A percentile compares a stretch with the other conserved stretches of the same genome.
Conservation (phyloP, 2,329 filamentous ascomycete genomes). For the Zymoseptoria tritici region DNA sequence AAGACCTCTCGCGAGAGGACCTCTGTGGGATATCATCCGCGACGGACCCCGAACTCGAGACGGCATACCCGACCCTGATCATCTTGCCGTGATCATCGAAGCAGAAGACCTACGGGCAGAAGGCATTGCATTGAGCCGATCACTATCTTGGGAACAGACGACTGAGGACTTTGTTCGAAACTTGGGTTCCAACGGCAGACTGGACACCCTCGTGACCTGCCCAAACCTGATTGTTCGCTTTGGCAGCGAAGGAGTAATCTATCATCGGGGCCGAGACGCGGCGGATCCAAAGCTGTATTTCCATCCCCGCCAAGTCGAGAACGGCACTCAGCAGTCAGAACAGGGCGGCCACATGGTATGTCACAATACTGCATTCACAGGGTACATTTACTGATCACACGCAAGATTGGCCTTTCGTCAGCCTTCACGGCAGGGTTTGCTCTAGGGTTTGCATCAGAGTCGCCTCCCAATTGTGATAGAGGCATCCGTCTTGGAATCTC, state of each 20-base stretch:
- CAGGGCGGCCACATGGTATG: slow-evolving; percentile 13
- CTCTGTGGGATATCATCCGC: slow-evolving; percentile 28
- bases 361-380: not conserved
- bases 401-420: slow-evolving; percentile 23
- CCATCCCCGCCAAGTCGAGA: slow-evolving; percentile 23
- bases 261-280: slow-evolving; percentile 30
- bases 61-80: slow-evolving; percentile 26
- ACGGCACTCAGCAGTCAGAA: slow-evolving; percentile 2
- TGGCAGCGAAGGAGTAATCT: slow-evolving; percentile 27
- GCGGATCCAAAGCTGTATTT: slow-evolving; percentile 29
- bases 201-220: slow-evolving; percentile 30
- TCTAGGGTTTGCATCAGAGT: slow-evolving; percentile 26
- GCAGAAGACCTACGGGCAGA: slow-evolving; percentile 30
- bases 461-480: slow-evolving; percentile 23
- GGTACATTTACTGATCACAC: slow-evolving; percentile 5
- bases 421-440: slow-evolving; percentile 30
- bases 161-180: slow-evolving; percentile 30
- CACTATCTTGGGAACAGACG: slow-evolving; percentile 28
- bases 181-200: slow-evolving; percentile 27
- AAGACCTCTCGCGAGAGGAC: slow-evolving; percentile 26
- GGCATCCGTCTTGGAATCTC: slow-evolving; percentile 26
- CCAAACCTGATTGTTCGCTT: slow-evolving; percentile 31
- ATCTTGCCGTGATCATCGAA: slow-evolving; percentile 29
- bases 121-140: slow-evolving; percentile 27
- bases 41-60: slow-evolving; percentile 26